Evolutionary conservation across 805 yeast genomes (phyloP), one percentile per base, ranked within the genome.

Genomic region (Myxozyma geophila): DNA sequence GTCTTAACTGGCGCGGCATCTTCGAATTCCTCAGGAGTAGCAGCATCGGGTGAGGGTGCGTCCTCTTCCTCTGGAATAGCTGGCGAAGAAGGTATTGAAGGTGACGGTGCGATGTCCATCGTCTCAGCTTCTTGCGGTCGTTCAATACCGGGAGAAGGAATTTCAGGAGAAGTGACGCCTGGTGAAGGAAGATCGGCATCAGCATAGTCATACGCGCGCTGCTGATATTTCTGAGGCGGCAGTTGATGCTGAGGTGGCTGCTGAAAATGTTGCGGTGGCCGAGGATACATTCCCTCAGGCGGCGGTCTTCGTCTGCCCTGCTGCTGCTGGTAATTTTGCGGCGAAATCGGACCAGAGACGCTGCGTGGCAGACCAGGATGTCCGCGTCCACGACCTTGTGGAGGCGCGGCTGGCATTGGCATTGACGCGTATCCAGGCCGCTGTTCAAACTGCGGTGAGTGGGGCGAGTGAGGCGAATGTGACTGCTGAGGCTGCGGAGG

Each of bases 361-460:
- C 51, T 37, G 17, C 61, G 55, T n/a, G 56, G 52, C 50, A 52
- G 37, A 15, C 60, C 57, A n/a, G 56, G 44, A 19, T 19, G 58
- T 12, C 52, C 58, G 15, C 55, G 37, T 8, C 54, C 55, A 7
- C 56, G 54, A 9, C 57, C 46, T 19, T 50, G 60, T 8, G 43
- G 64, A n/a, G 64, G 64, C 35, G 60, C 47, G 4, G 33, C 19
- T 10, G 15, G 47, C 21, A 47, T 47, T 10, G 54, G 55, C 60
- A 54, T 54, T 2, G 54, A 48, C 43, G 49, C 44, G 37, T 48
- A 48, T 9, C 54, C 60, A 28, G 54, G 55, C 8, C 54, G 40
- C 33, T 50, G 40, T 28, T 53, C 54, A 17, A 40, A 39, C 19
- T 51, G 56, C 28, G 49, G 59, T 36, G 54, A 54, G 35, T 15